Conservation (phyloP, 2,329 filamentous ascomycete species). For the Aspergillus luchuensis region DNA sequence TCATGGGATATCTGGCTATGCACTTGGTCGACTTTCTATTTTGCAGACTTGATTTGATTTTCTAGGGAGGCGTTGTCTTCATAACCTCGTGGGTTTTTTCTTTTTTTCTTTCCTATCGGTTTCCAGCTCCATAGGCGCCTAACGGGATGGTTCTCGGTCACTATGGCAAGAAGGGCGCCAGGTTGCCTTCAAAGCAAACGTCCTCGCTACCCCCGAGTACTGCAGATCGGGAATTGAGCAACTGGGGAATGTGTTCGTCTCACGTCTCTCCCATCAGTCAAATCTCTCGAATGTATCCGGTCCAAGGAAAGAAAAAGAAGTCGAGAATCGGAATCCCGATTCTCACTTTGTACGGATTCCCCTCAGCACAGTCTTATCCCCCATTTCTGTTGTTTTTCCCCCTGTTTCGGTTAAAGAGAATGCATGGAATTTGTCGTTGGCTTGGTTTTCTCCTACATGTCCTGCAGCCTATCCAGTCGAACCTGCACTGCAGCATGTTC, state of each 20-base stretch:
- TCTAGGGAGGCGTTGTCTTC: constrained; percentile 49
- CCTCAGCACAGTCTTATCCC: constrained; percentile 27
- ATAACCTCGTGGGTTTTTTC: constrained; percentile 43
- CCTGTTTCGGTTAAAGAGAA: constrained; percentile 36
- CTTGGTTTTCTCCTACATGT: constrained; percentile 9
- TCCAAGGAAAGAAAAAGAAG: constrained; percentile 17
- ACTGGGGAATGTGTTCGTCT: constrained; percentile 25
- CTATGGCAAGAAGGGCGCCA: constrained; percentile 27
- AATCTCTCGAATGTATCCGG: constrained; percentile 15
- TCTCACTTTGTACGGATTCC: constrained; percentile 22
- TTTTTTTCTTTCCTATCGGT: constrained; percentile 22
- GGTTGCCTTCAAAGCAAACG: constrained; percentile 17
- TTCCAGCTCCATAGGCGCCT: constrained; percentile 25
- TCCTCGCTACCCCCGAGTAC: constrained; percentile 20
- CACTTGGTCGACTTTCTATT: constrained; percentile 44
- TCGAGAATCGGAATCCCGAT: constrained; percentile 23
- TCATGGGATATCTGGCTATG: constrained; percentile 38
- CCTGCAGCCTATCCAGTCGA: neutral
- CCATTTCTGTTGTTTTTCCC: constrained; percentile 22
- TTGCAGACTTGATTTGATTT: constrained; percentile 45
- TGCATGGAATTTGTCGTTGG: constrained; percentile 32
- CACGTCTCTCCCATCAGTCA: constrained; percentile 16
- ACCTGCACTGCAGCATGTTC: neutral
- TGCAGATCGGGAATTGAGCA: constrained; percentile 24
- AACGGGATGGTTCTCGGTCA: constrained; percentile 27